A percentile compares a stretch with the other conserved stretches of the same genome.
Evolutionary conservation across 305 asterid species (phyloP).

Genomic region (Striga hermonthica): DNA sequence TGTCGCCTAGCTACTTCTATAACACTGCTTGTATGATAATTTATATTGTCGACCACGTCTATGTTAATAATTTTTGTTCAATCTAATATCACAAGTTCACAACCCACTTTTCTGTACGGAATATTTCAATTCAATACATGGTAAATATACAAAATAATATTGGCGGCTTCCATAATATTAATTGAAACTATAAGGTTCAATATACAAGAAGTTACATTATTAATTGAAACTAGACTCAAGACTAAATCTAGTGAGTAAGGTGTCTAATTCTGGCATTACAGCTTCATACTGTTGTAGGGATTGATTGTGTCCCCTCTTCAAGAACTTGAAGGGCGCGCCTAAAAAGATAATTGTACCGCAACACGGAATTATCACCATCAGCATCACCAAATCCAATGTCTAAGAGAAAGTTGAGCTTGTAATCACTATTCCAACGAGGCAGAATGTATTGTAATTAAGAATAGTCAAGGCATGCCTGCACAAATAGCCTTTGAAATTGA

Average conservation of each 20-base stretch:
- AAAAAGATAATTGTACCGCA: constrained; percentile 37
- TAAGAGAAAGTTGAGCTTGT: constrained; percentile 33
- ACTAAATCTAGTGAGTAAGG: constrained; percentile 35
- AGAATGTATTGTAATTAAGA: constrained; percentile 50
- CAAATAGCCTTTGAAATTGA: constrained; percentile 51
- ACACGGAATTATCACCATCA: constrained; percentile 32
- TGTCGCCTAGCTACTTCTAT: too few species aligned
- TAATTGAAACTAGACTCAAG: too few species aligned
- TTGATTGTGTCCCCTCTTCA: constrained; percentile 52
- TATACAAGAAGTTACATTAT: too few species aligned
- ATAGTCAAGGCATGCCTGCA: constrained; percentile 60
- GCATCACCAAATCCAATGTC: constrained; percentile 29
- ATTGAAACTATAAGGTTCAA: too few species aligned
- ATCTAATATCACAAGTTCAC: too few species aligned
- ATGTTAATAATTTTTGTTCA: too few species aligned
- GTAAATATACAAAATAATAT: too few species aligned
- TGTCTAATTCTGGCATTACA: constrained; percentile 41
- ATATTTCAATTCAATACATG: too few species aligned
- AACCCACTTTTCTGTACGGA: too few species aligned
- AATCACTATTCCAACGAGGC: constrained; percentile 48
- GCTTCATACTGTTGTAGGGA: constrained; percentile 40
- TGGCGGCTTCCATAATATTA: too few species aligned
- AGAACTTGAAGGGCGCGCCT: constrained; percentile 37
- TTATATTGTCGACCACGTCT: too few species aligned
- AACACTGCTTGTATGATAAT: too few species aligned